Percentiles rank a stretch among this genome's conserved stretches.
Evolutionary conservation across 768 basidiomycete species (phyloP).

Genomic region (Neoboletus brunneissimus): DNA sequence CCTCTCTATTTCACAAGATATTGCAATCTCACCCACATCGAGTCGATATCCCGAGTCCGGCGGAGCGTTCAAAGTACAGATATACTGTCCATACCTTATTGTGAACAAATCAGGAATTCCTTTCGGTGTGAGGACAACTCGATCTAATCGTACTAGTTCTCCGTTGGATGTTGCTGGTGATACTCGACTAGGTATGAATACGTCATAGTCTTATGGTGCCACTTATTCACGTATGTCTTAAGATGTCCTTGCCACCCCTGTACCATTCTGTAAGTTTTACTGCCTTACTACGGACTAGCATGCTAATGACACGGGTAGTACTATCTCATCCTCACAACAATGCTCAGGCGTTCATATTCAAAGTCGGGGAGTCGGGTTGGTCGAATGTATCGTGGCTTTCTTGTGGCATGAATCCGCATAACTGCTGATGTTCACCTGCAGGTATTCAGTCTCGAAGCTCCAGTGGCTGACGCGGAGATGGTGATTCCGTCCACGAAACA

Average conservation of each 20-base stretch:
- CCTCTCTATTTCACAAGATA: background rate
- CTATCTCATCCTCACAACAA: slow-evolving; percentile 79
- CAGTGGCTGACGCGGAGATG: slow-evolving; percentile 84
- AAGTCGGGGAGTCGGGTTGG: slow-evolving; percentile 81
- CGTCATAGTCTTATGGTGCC: slow-evolving; percentile 13
- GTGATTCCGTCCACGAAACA: slow-evolving; percentile 62
- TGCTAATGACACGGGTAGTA: slow-evolving; percentile 47
- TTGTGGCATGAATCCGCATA: background rate
- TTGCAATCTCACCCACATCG: slow-evolving; percentile 6
- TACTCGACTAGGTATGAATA: slow-evolving; percentile 49
- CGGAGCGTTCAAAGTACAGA: slow-evolving; percentile 93
- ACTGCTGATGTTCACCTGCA: slow-evolving; percentile 29
- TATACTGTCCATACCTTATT: slow-evolving; percentile 87
- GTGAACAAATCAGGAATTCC: slow-evolving; percentile 91
- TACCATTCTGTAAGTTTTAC: slow-evolving; percentile 73
- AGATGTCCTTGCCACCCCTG: slow-evolving; percentile 52
- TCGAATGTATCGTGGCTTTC: slow-evolving; percentile 58
- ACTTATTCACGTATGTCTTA: slow-evolving; percentile 4
- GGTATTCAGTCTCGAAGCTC: slow-evolving; percentile 89
- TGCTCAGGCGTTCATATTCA: slow-evolving; percentile 82
- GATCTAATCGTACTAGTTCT: slow-evolving; percentile 58
- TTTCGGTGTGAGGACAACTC: slow-evolving; percentile 66
- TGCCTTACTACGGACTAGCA: background rate
- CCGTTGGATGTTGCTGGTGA: slow-evolving; percentile 86
- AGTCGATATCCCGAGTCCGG: slow-evolving; percentile 86